These are phyloP conservation scores for Taiozyma onychis DNA, from an alignment of 1,139 yeast genomes.

Conservation along the genomic window DNA sequence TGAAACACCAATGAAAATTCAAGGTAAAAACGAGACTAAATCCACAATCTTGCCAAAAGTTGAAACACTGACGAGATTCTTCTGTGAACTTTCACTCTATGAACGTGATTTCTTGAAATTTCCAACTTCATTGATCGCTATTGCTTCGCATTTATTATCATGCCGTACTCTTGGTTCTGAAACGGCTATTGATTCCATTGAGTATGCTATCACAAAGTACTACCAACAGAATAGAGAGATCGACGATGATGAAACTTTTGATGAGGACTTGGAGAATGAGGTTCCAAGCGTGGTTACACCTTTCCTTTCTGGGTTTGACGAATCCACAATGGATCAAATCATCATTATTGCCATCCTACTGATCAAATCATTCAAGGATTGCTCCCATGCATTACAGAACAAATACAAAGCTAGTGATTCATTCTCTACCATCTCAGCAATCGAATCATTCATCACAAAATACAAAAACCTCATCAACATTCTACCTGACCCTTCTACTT, in stretches of 20 bases:
- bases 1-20: slow-evolving; percentile 20
- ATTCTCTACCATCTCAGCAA: slow-evolving; percentile 9
- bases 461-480: slow-evolving; percentile 6
- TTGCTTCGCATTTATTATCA: slow-evolving; percentile 67
- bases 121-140: slow-evolving; percentile 59
- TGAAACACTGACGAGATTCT: slow-evolving; percentile 44
- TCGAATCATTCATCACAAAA: slow-evolving; percentile 7
- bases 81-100: slow-evolving; percentile 74
- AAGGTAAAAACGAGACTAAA: slow-evolving; percentile 21
- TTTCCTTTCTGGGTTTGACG: slow-evolving; percentile 47
- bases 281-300: slow-evolving; percentile 43
- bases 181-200: slow-evolving; percentile 28
- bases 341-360: slow-evolving; percentile 42
- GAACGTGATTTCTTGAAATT: slow-evolving; percentile 60
- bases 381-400: slow-evolving; percentile 50
- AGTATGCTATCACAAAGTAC: slow-evolving; percentile 10
- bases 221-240: slow-evolving; percentile 14
- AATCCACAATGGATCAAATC: slow-evolving; percentile 35
- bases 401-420: slow-evolving; percentile 36
- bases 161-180: slow-evolving; percentile 50
- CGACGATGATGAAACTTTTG: slow-evolving; percentile 21
- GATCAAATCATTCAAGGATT: slow-evolving; percentile 38
- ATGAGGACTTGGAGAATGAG: slow-evolving; percentile 28
- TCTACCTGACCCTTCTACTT: slow-evolving; percentile 14
- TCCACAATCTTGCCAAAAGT: slow-evolving; percentile 20